These are phyloP conservation scores for Gossypium schwendimanii DNA, from an alignment of 441 rosid genomes.

Conservation along the genomic window DNA sequence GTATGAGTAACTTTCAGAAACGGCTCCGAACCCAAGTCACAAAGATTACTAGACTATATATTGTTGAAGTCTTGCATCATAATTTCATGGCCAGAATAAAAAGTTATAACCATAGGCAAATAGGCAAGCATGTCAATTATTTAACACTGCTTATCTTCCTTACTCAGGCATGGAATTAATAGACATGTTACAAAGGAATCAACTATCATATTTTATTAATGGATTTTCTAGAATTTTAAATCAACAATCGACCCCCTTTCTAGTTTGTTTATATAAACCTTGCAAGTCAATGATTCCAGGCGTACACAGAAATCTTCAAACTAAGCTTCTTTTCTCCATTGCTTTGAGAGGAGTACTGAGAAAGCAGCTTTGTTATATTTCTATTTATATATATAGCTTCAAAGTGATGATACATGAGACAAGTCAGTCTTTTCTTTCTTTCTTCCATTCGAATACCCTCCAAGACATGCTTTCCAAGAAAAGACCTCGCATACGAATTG, in stretches of 20 bases:
- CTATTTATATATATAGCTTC: not conserved
- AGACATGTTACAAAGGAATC: too few relatives aligned
- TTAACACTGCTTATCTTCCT: too few relatives aligned
- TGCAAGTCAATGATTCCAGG: not conserved
- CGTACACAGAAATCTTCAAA: too few relatives aligned
- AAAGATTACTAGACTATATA: too few relatives aligned
- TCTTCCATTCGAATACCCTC: not conserved
- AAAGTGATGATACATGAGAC: not conserved
- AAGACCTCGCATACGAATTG: not conserved
- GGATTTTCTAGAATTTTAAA: not conserved
- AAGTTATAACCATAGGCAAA: too few relatives aligned
- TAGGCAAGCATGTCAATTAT: too few relatives aligned
- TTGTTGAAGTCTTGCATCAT: too few relatives aligned
- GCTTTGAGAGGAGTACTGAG: not conserved
- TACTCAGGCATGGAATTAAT: too few relatives aligned
- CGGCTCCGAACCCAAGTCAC: too few relatives aligned
- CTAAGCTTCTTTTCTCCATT: too few relatives aligned
- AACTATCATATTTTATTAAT: not conserved
- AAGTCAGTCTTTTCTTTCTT: not conserved
- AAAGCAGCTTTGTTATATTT: not conserved
- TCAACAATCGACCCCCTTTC: not conserved
- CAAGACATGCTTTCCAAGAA: not conserved
- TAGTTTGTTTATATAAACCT: not conserved
- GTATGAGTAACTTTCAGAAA: too few relatives aligned
- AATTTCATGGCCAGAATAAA: too few relatives aligned